Conservation (phyloP, 306 rosid species). For the Alnus rubra region DNA sequence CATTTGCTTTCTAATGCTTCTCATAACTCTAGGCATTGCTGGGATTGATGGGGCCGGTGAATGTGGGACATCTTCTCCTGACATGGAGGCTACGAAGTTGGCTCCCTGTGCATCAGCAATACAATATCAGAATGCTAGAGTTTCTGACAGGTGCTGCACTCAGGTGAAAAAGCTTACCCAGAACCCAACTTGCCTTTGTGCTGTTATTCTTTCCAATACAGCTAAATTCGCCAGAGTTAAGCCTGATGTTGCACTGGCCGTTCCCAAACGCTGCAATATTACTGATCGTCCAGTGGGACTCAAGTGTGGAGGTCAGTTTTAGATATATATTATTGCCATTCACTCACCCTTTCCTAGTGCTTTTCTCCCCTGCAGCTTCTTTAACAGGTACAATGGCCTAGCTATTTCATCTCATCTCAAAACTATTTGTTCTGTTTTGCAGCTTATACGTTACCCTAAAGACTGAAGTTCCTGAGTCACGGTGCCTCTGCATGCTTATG, state of each 20-base stretch:
- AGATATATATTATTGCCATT: not conserved
- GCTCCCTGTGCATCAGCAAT: conserved; percentile 49
- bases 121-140: conserved; percentile 28
- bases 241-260: conserved; percentile 48
- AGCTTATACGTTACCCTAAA: conserved; percentile 53
- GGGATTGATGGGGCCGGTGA: too few relatives aligned
- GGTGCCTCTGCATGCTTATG: not conserved
- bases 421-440: conserved; percentile 12
- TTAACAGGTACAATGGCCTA: not conserved
- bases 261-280: conserved; percentile 55
- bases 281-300: conserved; percentile 44
- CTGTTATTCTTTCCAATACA: conserved; percentile 45
- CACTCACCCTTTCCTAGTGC: not conserved
- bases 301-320: conserved; percentile 50
- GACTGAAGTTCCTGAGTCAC: not conserved
- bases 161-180: conserved; percentile 45
- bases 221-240: conserved; percentile 41
- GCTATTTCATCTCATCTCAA: not conserved
- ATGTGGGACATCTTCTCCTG: not conserved
- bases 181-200: conserved; percentile 52
- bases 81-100: conserved; percentile 47
- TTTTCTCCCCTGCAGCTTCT: not conserved
- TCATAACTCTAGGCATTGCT: too few relatives aligned
- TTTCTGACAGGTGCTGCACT: conserved; percentile 47
- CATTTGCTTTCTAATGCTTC: too few relatives aligned